Percentiles rank a stretch among this genome's conserved stretches.
Conservation (phyloP, 768 basidiomycete genomes). For the Mycena amicta region DNA sequence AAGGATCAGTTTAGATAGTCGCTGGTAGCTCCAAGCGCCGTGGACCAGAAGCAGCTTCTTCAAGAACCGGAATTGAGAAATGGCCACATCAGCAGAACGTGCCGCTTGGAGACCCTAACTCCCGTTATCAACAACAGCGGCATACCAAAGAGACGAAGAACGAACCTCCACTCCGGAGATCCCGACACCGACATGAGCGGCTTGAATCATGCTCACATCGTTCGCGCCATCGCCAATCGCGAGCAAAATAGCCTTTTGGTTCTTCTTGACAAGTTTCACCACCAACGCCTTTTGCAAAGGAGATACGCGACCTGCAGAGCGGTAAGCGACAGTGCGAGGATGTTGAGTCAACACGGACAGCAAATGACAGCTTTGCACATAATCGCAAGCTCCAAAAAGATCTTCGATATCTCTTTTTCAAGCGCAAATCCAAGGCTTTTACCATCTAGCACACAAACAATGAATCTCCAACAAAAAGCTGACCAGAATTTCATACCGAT, state of each 20-base stretch:
- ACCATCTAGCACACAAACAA: conserved; percentile 63
- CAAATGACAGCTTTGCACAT: conserved; percentile 99
- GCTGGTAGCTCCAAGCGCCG: conserved; percentile 97
- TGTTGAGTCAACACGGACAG: conserved; percentile 57
- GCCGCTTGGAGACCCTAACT: conserved; percentile 98
- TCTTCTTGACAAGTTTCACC: conserved; percentile 98
- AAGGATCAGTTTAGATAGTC: conserved; percentile 91
- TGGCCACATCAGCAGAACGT: conserved; percentile 94
- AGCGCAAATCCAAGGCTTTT: conserved; percentile 92
- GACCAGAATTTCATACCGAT: conserved; percentile 63
- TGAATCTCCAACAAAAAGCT: conserved; percentile 8
- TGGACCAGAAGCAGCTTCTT: conserved; percentile 96
- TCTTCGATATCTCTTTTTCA: conserved; percentile 88
- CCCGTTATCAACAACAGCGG: too few relatives aligned
- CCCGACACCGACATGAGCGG: conserved; percentile 95
- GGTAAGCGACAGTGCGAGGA: conserved; percentile 4
- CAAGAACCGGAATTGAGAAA: conserved; percentile 94
- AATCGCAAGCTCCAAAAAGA: conserved; percentile 91
- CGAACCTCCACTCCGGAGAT: conserved; percentile 94
- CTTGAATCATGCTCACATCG: conserved; percentile 99
- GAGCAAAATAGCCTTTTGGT: conserved; percentile 88
- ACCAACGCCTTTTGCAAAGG: conserved; percentile 97
- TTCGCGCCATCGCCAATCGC: conserved; percentile 98
- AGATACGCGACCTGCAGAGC: conserved; percentile 82
- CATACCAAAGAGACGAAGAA: too few relatives aligned